phyloP scores from a whole-genome alignment of 2,329 filamentous ascomycete species.

The Xylariales sp. region DNA sequence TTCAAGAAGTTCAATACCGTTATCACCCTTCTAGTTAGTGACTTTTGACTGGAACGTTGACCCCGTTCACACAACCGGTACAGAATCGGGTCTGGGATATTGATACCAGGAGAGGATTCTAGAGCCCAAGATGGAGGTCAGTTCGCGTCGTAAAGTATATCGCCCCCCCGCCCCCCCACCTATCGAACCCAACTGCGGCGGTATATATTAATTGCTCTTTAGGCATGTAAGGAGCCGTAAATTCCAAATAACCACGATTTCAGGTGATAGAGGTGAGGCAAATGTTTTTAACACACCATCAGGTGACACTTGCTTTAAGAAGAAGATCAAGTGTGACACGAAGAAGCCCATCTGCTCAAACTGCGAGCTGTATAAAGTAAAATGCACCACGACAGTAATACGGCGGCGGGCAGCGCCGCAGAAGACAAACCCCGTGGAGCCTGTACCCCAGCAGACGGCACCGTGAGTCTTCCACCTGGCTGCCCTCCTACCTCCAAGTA shows the following conservation, averaged over 20 bases:
- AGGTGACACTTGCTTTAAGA: slow-evolving; percentile 39
- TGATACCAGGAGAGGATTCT: too few species aligned
- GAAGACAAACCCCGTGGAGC: slow-evolving; percentile 6
- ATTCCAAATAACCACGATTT: neutral
- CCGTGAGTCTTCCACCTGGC: neutral
- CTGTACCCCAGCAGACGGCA: neutral
- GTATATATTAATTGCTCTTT: neutral
- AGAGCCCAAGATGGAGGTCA: slow-evolving; percentile 6
- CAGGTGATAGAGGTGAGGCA: neutral
- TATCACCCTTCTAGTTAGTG: too few species aligned
- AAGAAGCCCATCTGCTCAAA: slow-evolving; percentile 39
- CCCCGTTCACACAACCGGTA: too few species aligned
- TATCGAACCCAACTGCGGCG: neutral
- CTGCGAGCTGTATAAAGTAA: slow-evolving; percentile 35
- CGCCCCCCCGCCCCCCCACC: neutral
- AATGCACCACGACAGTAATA: slow-evolving; percentile 28
- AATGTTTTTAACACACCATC: neutral
- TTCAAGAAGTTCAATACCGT: too few species aligned
- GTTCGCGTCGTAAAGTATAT: slow-evolving; percentile 5
- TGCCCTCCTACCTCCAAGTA: neutral
- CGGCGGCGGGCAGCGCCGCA: slow-evolving; percentile 17
- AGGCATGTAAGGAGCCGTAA: slow-evolving; percentile 1
- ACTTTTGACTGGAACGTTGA: too few species aligned
- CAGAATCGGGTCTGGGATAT: too few species aligned
- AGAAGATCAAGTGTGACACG: slow-evolving; percentile 44